phyloP scores from a whole-genome alignment of 2,329 filamentous ascomycete genomes.

The Penicillium sp. region DNA sequence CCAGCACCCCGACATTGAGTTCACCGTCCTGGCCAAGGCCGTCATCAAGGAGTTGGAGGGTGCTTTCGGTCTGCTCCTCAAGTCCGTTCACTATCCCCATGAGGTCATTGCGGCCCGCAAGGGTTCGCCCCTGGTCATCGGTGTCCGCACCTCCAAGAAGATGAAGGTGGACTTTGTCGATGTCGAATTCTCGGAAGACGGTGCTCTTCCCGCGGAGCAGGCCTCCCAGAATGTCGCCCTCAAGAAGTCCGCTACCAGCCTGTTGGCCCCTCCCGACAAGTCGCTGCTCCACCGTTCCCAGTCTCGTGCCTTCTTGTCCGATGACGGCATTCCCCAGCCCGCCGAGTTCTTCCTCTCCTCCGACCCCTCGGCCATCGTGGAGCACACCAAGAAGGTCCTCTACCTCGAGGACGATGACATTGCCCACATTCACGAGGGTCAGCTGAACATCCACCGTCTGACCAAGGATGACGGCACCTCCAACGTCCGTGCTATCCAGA shows the following conservation, averaged over 20 bases:
- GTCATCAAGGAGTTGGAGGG: slow-evolving; percentile 98
- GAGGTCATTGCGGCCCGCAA: slow-evolving; percentile 98
- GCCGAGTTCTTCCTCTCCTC: slow-evolving; percentile 99
- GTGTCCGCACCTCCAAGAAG: slow-evolving; percentile 94
- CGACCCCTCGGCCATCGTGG: slow-evolving; percentile 95
- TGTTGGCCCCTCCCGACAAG: slow-evolving; percentile 92
- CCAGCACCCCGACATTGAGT: slow-evolving; percentile 89
- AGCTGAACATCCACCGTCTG: slow-evolving; percentile 97
- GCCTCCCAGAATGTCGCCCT: slow-evolving; percentile 95
- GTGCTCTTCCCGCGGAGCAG: slow-evolving; percentile 84
- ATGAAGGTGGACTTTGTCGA: slow-evolving; percentile 99
- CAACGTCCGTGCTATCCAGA: slow-evolving; percentile 98
- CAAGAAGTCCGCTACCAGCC: slow-evolving; percentile 78
- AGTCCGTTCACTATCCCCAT: slow-evolving; percentile 97
- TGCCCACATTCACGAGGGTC: slow-evolving; percentile 98
- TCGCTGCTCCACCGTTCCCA: slow-evolving; percentile 97
- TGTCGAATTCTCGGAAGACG: slow-evolving; percentile 92
- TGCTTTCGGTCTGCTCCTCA: slow-evolving; percentile 94
- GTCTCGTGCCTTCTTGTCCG: slow-evolving; percentile 97
- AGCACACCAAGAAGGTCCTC: slow-evolving; percentile 99
- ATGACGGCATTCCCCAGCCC: slow-evolving; percentile 96
- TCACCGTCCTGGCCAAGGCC: slow-evolving; percentile 94
- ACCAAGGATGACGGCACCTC: slow-evolving; percentile 96
- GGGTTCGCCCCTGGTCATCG: slow-evolving; percentile 95
- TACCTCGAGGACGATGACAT: slow-evolving; percentile 99